phyloP scores from a whole-genome alignment of 1,284 basidiomycete species.

The Naganishia sp. region DNA sequence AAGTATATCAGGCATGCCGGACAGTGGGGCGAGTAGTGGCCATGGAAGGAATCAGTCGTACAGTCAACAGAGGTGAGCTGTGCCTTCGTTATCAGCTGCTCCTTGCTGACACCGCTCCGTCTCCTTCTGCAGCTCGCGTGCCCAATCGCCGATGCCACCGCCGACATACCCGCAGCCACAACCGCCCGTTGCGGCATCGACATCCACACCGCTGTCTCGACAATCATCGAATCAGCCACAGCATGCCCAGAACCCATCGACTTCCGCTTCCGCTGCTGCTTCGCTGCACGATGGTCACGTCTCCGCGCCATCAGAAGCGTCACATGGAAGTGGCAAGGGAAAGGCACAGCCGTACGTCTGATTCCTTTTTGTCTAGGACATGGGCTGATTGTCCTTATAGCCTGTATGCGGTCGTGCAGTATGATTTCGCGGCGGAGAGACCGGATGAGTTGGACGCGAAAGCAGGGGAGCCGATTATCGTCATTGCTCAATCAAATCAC shows the following conservation, averaged over 20 bases:
- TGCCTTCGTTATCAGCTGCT: neutral
- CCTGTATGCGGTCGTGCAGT: constrained; percentile 86
- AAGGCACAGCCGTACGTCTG: constrained; percentile 27
- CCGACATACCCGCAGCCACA: neutral
- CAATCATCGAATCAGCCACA: constrained; percentile 26
- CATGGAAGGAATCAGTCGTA: constrained; percentile 17
- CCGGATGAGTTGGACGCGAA: constrained; percentile 95
- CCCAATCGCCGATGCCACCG: constrained; percentile 18
- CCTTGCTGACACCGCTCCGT: neutral
- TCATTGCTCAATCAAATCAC: constrained; percentile 56
- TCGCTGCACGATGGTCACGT: constrained; percentile 13
- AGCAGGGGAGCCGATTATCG: constrained; percentile 88
- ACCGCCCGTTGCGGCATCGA: neutral
- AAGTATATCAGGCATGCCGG: neutral
- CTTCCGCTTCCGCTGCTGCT: constrained; percentile 2
- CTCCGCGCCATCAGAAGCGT: constrained; percentile 6
- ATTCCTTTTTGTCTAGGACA: neutral
- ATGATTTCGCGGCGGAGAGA: constrained; percentile 92
- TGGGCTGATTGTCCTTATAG: neutral
- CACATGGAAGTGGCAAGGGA: constrained; percentile 11
- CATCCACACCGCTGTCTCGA: constrained; percentile 8
- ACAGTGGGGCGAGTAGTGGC: constrained; percentile 1
- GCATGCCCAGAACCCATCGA: neutral
- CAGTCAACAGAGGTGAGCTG: constrained; percentile 26
- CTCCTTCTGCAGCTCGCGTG: constrained; percentile 6